Evolutionary conservation across 176 grass and related monocot species (phyloP).

Genomic region (Musa schizocarpa): DNA sequence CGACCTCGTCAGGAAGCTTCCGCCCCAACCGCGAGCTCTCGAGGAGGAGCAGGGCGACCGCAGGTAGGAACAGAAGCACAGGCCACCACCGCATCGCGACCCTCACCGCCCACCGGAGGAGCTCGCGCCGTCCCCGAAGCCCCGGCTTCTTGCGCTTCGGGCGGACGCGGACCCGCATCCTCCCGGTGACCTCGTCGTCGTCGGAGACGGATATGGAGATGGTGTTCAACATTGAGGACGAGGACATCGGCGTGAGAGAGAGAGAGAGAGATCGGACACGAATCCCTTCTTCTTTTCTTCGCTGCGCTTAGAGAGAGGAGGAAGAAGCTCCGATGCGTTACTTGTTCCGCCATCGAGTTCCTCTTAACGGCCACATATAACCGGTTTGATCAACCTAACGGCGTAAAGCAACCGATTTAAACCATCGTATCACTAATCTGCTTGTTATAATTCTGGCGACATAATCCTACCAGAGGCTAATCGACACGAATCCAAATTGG

Average conservation of each 20-base stretch:
- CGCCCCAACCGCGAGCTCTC: slow-evolving; percentile 29
- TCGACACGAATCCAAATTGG: too few relatives aligned
- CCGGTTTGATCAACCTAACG: too few relatives aligned
- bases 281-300: background rate
- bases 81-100: slow-evolving; percentile 32
- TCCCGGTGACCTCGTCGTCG: slow-evolving; percentile 56
- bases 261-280: background rate
- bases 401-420: too few relatives aligned
- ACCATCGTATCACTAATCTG: too few relatives aligned
- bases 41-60: slow-evolving; percentile 40
- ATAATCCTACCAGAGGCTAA: too few relatives aligned
- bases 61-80: slow-evolving; percentile 37
- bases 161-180: slow-evolving; percentile 48
- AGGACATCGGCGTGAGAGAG: slow-evolving; percentile 24
- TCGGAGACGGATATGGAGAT: slow-evolving; percentile 85
- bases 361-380: too few relatives aligned
- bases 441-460: too few relatives aligned
- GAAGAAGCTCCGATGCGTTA: too few relatives aligned
- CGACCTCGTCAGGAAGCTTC: slow-evolving; percentile 9
- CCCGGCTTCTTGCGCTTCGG: slow-evolving; percentile 36
- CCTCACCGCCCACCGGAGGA: slow-evolving; percentile 26
- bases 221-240: slow-evolving; percentile 52
- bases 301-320: too few relatives aligned
- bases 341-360: too few relatives aligned
- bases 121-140: slow-evolving; percentile 14